Base-by-base conservation (phyloP, 176 grass and related monocot species). In the Oryza longistaminata region DNA sequence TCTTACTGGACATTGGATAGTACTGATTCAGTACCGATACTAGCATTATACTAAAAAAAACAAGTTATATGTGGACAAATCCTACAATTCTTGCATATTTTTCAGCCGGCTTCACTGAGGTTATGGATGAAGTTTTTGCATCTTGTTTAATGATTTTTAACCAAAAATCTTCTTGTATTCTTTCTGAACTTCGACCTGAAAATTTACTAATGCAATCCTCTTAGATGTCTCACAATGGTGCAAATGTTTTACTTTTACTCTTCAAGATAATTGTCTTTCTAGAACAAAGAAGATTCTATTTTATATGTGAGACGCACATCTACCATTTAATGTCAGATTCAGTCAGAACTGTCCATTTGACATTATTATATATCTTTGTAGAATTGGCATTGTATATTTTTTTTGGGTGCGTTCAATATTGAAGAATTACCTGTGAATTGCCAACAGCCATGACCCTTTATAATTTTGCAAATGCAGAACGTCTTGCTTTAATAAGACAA, bases 401-500 rank as follows among this genome's bases (percentile, higher is more conserved):
- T 53, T 2, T 53, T 3, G 5, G 34, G 10, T 11, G 9, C 29
- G 29, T 83, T 75, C 35, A 70, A 29, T 92, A 19, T 76, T 68
- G 45, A 58, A 66, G 19, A 34, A 66, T 73, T 66, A 46, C 22
- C 45, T 45, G 11, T 80, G 24, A 81, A 76, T 6, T 80, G 61
- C n/a, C 66, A 75, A 69, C 24, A 45, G 1, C 0, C 29, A 39
- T 81, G 68, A 81, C 71, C 37, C 37, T 31, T 65, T 69, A 58
- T 71, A 33, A 73, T 83, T 65, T 80, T 91, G 44, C 37, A 82
- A 82, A 83, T 92, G 89, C 85, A 98, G 96, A 98, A 70, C 96
- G 96, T 74, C 88, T 98, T 70, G 96, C 96, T 83, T 92, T 98
- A 82, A 89, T 98, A 83, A 91, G 96, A 73, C 93, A 87, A 73